Conservation (phyloP, 768 basidiomycete species). For the Kwoniella heveanensis region DNA sequence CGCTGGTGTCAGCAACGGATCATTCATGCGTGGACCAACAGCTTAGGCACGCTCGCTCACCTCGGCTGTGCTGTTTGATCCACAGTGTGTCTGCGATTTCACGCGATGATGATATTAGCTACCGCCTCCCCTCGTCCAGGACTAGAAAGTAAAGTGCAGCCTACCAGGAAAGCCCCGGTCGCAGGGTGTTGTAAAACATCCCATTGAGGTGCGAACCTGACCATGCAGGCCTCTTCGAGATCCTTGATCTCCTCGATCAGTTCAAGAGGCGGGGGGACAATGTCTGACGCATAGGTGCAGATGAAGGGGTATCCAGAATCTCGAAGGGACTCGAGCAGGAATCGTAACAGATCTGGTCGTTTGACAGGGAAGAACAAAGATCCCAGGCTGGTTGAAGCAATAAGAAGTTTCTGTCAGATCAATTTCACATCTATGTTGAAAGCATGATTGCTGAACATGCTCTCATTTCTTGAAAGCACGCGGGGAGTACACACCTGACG, state of each 20-base stretch:
- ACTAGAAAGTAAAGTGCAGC: no score
- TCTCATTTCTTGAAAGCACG: no score
- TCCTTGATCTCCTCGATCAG: slow-evolving; percentile 23
- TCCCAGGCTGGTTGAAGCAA: slow-evolving; percentile 33
- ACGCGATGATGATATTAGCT: not conserved
- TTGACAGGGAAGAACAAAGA: slow-evolving; percentile 29
- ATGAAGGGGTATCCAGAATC: slow-evolving; percentile 28
- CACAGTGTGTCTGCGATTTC: slow-evolving; percentile 28
- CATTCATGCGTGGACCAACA: not conserved
- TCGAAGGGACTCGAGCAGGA: slow-evolving; percentile 31
- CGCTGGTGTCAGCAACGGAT: not conserved
- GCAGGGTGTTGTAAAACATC: slow-evolving; percentile 34
- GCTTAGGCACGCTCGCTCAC: not conserved
- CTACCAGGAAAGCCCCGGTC: slow-evolving; percentile 28
- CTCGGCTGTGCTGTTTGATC: slow-evolving; percentile 33
- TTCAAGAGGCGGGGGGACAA: slow-evolving; percentile 18
- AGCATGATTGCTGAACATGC: no score
- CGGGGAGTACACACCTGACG: slow-evolving; percentile 33
- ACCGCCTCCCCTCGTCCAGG: not conserved
- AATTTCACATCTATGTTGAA: no score
- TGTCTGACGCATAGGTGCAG: slow-evolving; percentile 33
- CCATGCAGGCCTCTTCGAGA: slow-evolving; percentile 14
- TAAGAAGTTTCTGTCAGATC: no score
- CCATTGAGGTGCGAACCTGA: slow-evolving; percentile 38
- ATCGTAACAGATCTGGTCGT: slow-evolving; percentile 32